Evolutionary conservation across 768 basidiomycete species (phyloP).

Genomic region (Termitomyces heimii): DNA sequence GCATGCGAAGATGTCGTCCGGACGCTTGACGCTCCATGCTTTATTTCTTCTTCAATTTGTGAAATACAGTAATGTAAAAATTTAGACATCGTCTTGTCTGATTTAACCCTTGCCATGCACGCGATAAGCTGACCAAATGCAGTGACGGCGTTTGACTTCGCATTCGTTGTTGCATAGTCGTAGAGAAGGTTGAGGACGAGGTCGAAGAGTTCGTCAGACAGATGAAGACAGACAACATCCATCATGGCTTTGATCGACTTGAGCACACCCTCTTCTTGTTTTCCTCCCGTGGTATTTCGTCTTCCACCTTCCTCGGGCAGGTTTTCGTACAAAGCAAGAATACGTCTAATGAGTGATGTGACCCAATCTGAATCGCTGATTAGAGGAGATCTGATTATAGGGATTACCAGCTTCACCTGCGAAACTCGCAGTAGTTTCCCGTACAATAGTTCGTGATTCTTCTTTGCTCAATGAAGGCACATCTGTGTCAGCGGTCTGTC

Average conservation of each 20-base stretch:
- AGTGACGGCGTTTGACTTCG: slow-evolving; percentile 85
- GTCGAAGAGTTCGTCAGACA: slow-evolving; percentile 76
- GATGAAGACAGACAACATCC: slow-evolving; percentile 77
- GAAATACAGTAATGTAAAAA: slow-evolving; percentile 73
- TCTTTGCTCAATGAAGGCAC: slow-evolving; percentile 43
- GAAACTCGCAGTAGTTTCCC: slow-evolving; percentile 75
- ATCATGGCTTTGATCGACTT: slow-evolving; percentile 76
- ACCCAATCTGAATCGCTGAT: slow-evolving; percentile 63
- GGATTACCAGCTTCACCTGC: slow-evolving; percentile 43
- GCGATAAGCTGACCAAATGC: slow-evolving; percentile 87
- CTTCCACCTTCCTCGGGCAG: slow-evolving; percentile 93
- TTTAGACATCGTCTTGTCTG: slow-evolving; percentile 69
- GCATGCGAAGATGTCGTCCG: slow-evolving; percentile 73
- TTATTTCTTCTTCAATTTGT: slow-evolving; percentile 82
- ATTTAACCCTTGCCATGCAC: slow-evolving; percentile 74
- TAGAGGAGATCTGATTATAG: not conserved
- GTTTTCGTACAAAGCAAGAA: slow-evolving; percentile 83
- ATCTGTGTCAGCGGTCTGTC: slow-evolving; percentile 33
- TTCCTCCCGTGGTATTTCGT: slow-evolving; percentile 81
- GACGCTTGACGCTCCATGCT: slow-evolving; percentile 83
- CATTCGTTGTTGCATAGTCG: slow-evolving; percentile 85
- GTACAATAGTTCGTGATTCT: slow-evolving; percentile 67
- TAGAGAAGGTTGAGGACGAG: slow-evolving; percentile 79
- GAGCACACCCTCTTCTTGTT: slow-evolving; percentile 70
- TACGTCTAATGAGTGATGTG: slow-evolving; percentile 66